Evolutionary conservation across 129 eudicot species (phyloP), one percentile per base, ranked within the genome.

Genomic region (Flaveria ramosissima): DNA sequence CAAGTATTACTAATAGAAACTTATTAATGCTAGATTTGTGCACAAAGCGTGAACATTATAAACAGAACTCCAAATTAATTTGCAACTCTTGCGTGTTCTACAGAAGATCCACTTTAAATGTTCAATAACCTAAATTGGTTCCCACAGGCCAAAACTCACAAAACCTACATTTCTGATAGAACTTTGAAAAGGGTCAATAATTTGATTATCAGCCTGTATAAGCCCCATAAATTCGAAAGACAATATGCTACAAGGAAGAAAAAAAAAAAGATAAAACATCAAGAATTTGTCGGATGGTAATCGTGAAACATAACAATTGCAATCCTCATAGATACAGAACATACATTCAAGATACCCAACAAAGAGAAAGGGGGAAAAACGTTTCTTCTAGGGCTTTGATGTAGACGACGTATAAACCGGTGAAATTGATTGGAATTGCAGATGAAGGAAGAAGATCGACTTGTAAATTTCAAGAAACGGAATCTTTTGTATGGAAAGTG

Each of bases 331-430:
- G 6, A 14, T 7, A 64, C 16, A 20, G 36, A 74, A 75, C 51
- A 64, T 64, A 64, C 64, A 64, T 75, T 36, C 7, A 36, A 36
- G 41, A 36, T 36, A 6, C 41, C 66, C 23, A 65, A 63, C 10
- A 75, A 26, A 48, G 62, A 75, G 72, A 73, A 73, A 73, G 55
- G 45, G 73, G 73, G 14, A 17, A 66, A 50, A 30, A 27, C 66
- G 65, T 39, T 27, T 32, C 2, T 76, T 76, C 67, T 77, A 77
- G 81, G 81, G 81, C 67, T 77, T 53, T 66, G 68, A 67, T 20
- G 21, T 14, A 36, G 73, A 39, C 42, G 73, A 42, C 70, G 42
- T 61, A 30, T 30, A 11, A 61, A 43, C 6, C 8, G 47, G 23
- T 16, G 67, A 67, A 66, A 77, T 77, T 77, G 45, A 13, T 36